A percentile compares a stretch with the other conserved stretches of the same genome.
phyloP scores from a whole-genome alignment of 2,329 filamentous ascomycete species.

The Xylaria sp. region DNA sequence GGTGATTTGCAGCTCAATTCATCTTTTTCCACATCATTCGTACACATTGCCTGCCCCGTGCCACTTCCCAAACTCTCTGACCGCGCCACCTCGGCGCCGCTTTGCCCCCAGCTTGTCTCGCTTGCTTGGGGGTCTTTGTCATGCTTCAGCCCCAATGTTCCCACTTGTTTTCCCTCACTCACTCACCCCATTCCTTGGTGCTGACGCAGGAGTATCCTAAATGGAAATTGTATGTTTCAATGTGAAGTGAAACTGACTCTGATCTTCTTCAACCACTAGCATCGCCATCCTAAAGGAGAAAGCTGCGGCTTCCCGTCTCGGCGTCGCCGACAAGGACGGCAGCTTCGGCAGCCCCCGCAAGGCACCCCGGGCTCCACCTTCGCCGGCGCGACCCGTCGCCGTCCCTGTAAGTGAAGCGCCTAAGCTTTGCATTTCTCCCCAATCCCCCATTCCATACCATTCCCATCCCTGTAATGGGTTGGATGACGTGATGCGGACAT shows the following conservation, averaged over 20 bases:
- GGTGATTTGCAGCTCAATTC: not conserved
- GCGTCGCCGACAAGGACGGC: slow-evolving; percentile 53
- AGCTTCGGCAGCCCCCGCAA: slow-evolving; percentile 43
- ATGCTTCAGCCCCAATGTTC: slow-evolving; percentile 1
- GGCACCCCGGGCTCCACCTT: slow-evolving; percentile 43
- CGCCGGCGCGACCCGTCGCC: slow-evolving; percentile 36
- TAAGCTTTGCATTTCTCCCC: too few relatives aligned
- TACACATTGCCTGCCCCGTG: not conserved
- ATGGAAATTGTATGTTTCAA: slow-evolving; percentile 8
- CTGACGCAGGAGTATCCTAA: not conserved
- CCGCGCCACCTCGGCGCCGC: slow-evolving; percentile 21
- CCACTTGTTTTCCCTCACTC: not conserved
- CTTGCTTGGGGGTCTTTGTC: slow-evolving; percentile 17
- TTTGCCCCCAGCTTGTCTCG: slow-evolving; percentile 23
- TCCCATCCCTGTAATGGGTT: not conserved
- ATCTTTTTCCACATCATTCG: not conserved
- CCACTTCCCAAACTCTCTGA: not conserved
- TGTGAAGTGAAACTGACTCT: slow-evolving; percentile 15
- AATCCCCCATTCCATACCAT: too few relatives aligned
- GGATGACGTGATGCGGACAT: slow-evolving; percentile 1
- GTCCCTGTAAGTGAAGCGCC: slow-evolving; percentile 39
- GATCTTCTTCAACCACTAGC: slow-evolving; percentile 46
- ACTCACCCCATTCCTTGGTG: not conserved
- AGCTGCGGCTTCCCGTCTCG: slow-evolving; percentile 61
- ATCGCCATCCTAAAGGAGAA: slow-evolving; percentile 64